Base-by-base conservation (phyloP, 768 basidiomycete genomes). In the Agaricus blazei region DNA sequence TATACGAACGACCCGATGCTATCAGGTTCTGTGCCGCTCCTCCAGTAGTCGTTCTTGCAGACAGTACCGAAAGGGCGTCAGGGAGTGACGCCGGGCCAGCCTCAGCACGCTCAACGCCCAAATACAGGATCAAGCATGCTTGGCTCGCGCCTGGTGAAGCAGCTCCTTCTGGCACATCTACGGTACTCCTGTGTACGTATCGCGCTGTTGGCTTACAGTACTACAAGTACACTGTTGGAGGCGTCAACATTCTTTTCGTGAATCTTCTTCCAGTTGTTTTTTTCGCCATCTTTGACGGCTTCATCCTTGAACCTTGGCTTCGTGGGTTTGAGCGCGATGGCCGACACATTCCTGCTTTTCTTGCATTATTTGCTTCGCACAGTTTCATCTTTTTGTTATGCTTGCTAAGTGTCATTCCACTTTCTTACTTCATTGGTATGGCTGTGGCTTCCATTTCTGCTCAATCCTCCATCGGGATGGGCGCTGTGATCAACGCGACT, bases 361-460 rank as follows among this genome's bases (percentile, higher is more conserved):
- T 97, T 44, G 75, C 73, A 3, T 69, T 88, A 60, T 65, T 98
- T 55, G 80, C 90, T 6, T 86, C 86, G 1, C 85, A 85, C 48
- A 81, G 79, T 3, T 71, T 91, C 63, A 87, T 98, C 63, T 98
- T 99, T 69, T 60, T 92, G 43, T 70, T 95, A 63, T 81, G 88
- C 60, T 76, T 99, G 44, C 81, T 89, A 27, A 92, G 90, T 61
- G 93, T 99, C 64, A 98, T 99, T 60, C 97, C 97, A 0, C 78
- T 99, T 19, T 94, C 91, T 7, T 99, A 99, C 76, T 99, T 99
- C 74, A 98, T 99, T 65, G 97, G 97, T 15, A 98, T 98, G 97
- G 97, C 97, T 7, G 97, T 99, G 58, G 97, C 97, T 2, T 94
- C 91, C 43, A 98, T 99, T 64, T 93, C 90, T n/a, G 97, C 97